Evolutionary conservation across 73 alveolate species (phyloP).

Genomic region (Breviolum minutum): DNA sequence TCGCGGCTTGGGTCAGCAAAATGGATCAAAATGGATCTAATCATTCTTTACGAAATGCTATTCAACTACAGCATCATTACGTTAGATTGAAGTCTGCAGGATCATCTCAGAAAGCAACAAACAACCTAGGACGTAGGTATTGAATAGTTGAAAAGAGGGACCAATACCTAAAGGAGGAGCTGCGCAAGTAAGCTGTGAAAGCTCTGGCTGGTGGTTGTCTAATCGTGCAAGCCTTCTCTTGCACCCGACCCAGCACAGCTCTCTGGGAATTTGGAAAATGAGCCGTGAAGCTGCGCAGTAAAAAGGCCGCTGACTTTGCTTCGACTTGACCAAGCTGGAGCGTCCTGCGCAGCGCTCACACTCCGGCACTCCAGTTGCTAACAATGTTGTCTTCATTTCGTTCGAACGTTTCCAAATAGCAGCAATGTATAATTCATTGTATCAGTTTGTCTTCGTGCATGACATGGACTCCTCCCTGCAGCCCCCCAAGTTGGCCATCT

Average conservation of each 20-base stretch:
- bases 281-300: conserved; percentile 11
- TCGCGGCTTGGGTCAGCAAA: background rate
- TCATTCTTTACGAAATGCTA: background rate
- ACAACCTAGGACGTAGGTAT: too few species aligned
- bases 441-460: background rate
- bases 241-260: conserved; percentile 43
- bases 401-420: background rate
- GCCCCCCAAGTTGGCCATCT: background rate
- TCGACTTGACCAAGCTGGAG: background rate
- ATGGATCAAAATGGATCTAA: background rate
- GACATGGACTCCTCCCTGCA: background rate
- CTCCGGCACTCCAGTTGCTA: background rate
- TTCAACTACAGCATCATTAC: background rate
- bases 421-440: background rate
- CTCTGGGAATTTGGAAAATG: background rate
- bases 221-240: conserved; percentile 28
- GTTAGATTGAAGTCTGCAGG: background rate
- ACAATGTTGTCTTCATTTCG: background rate
- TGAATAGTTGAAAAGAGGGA: too few species aligned
- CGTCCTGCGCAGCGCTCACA: background rate
- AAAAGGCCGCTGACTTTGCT: conserved; percentile 10
- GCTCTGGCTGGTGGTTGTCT: conserved; percentile 14
- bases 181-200: background rate
- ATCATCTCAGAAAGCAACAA: too few species aligned
- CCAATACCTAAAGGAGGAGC: conserved; percentile 13